phyloP scores from a whole-genome alignment of 345 rosid species.

The Ceriops tagal region DNA sequence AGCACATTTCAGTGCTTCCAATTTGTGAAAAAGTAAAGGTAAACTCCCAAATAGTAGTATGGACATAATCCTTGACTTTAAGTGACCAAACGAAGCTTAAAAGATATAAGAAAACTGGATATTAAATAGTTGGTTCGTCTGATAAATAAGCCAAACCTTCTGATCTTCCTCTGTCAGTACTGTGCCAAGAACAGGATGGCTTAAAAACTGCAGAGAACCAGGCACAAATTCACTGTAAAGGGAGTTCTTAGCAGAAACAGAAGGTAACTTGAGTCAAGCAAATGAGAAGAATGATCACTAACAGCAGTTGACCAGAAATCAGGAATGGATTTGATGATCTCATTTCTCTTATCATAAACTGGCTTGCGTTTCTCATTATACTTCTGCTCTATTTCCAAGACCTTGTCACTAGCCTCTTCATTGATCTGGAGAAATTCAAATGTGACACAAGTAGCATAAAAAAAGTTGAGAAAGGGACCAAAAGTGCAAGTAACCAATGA shows the following conservation, averaged over 20 bases:
- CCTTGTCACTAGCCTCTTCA: conserved; percentile 90
- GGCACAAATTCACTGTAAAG: not conserved
- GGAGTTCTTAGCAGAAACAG: not conserved
- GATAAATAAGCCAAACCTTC: conserved; percentile 49
- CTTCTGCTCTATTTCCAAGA: conserved; percentile 87
- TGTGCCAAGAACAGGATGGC: conserved; percentile 82
- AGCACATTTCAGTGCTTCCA: not conserved
- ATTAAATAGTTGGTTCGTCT: not conserved
- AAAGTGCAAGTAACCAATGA: no score
- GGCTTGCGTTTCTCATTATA: conserved; percentile 80
- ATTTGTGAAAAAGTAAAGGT: not conserved
- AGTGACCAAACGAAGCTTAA: not conserved
- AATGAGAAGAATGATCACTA: conserved; percentile 26
- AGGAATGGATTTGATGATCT: conserved; percentile 68
- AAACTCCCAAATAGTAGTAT: not conserved
- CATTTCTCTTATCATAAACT: conserved; percentile 76
- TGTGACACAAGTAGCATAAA: not conserved
- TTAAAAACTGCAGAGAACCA: conserved; percentile 54
- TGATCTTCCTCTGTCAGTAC: conserved; percentile 88
- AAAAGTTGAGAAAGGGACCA: not conserved
- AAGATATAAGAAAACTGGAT: not conserved
- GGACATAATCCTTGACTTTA: not conserved
- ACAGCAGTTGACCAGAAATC: conserved; percentile 96
- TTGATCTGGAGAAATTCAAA: conserved; percentile 48
- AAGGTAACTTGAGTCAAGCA: not conserved